A percentile compares a stretch with the other conserved stretches of the same genome.
These are phyloP conservation scores for Auricularia auricula-judae DNA, from an alignment of 768 basidiomycete genomes.

Conservation along the genomic window DNA sequence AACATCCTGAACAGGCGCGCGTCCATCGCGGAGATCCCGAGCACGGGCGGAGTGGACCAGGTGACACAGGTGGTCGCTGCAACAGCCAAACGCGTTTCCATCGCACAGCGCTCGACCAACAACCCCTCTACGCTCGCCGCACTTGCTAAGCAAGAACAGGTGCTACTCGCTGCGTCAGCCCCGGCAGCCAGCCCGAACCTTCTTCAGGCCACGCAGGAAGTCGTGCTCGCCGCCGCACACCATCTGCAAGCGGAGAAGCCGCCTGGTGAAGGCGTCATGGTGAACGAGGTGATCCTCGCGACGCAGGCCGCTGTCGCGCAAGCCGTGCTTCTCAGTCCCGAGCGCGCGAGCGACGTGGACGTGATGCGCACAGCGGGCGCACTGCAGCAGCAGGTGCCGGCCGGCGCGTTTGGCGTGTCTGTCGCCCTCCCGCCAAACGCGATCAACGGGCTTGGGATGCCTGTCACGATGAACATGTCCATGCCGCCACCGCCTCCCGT, in stretches of 20 bases:
- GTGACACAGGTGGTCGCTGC: conserved; percentile 4
- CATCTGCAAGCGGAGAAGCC: conserved; percentile 19
- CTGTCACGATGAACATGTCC: not conserved
- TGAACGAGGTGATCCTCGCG: conserved; percentile 46
- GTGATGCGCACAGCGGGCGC: conserved; percentile 62
- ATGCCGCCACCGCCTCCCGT: not conserved
- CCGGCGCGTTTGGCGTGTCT: not conserved
- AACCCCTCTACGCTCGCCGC: conserved; percentile 32
- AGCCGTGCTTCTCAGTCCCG: conserved; percentile 68
- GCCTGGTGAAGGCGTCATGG: conserved; percentile 29
- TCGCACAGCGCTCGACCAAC: conserved; percentile 1
- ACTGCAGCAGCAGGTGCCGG: conserved; percentile 29
- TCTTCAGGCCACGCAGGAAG: conserved; percentile 53
- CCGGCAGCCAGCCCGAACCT: conserved; percentile 36
- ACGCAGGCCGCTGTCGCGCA: conserved; percentile 73
- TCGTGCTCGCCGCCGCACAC: conserved; percentile 67
- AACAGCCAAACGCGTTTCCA: not conserved
- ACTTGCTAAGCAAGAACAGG: conserved; percentile 72
- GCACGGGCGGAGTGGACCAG: not conserved
- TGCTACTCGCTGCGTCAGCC: conserved; percentile 27
- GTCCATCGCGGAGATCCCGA: conserved; percentile 12
- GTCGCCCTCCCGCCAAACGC: not conserved
- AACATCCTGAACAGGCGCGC: conserved; percentile 21
- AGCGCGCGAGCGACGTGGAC: conserved; percentile 66
- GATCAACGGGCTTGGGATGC: not conserved